phyloP scores from a whole-genome alignment of 169 alveolate genomes.

The Neospora caninum region DNA sequence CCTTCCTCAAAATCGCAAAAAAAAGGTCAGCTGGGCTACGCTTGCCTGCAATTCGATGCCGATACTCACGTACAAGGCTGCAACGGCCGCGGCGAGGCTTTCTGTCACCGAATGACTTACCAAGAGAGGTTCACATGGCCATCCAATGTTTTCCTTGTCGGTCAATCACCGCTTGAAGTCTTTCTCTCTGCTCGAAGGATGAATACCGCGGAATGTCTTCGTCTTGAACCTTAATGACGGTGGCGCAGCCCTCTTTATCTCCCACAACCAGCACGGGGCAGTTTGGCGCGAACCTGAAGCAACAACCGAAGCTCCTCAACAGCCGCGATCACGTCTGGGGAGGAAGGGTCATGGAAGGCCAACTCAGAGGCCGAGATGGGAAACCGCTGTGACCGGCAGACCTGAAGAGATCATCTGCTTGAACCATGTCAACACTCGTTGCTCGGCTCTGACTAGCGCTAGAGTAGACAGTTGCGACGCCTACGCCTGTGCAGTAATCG shows the following conservation, averaged over 20 bases:
- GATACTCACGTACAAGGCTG: too few relatives aligned
- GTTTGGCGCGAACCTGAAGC: slow-evolving; percentile 84
- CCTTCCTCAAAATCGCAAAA: too few relatives aligned
- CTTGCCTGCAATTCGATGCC: too few relatives aligned
- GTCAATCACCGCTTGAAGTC: slow-evolving; percentile 14
- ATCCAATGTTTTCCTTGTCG: not conserved
- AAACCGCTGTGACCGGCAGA: not conserved
- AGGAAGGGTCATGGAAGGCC: not conserved
- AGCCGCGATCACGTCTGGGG: not conserved
- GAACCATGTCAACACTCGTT: not conserved
- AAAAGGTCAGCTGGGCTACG: too few relatives aligned
- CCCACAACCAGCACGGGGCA: slow-evolving; percentile 90
- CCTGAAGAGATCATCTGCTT: not conserved
- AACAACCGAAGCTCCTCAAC: not conserved
- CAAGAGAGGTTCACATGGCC: not conserved
- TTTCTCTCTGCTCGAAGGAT: slow-evolving; percentile 48
- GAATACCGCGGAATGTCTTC: slow-evolving; percentile 55
- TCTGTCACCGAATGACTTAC: not conserved
- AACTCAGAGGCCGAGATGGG: not conserved
- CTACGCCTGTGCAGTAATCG: too few relatives aligned
- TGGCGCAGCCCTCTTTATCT: slow-evolving; percentile 83
- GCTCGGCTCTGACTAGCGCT: not conserved
- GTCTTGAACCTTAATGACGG: slow-evolving; percentile 82
- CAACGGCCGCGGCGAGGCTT: too few relatives aligned
- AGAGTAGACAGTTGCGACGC: too few relatives aligned